Base-by-base conservation (phyloP, 2,329 filamentous ascomycete genomes). In the Pseudogymnoascus sp. region DNA sequence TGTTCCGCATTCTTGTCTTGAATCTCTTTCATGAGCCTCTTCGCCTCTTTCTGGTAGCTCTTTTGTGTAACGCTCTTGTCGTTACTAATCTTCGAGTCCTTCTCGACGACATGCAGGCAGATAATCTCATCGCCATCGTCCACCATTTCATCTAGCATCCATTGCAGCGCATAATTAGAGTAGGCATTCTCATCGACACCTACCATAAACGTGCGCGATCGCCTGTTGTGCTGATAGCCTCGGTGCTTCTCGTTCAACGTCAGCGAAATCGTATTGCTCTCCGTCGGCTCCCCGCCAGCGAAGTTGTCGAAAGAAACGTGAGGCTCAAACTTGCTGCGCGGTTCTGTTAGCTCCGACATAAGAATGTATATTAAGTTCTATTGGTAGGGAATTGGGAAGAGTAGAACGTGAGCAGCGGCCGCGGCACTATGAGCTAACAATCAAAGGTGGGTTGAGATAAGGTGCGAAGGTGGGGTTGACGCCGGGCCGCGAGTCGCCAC, bases 291-390 rank as follows among this genome's bases (percentile, higher is more conserved):
- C 65, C 83, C 83, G 61, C 85, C 85, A 64, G 83, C 78, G 69
- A 90, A 89, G 1, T 87, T 90, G 72, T 90, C 86, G 70, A 90
- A 90, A n/a, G 85, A 86, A 35, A 90, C 86, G 65, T 86, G 85
- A 43, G 81, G 79, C 62, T 85, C 79, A 71, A 88, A 90, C 61
- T 83, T 82, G 61, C 84, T 70, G 61, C 67, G 39, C 57, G 59
- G 57, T 22, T 37, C 67, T 35, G 62, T 61, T 14, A 58, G 57
- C 14, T 37, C 8, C 57, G 33, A 58, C 57, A 58, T 58, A 39
- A 58, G 57, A 37, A 25, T 16, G 33, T 58, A 58, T 3, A 58
- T 36, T 37, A 16, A 11, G 33, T 39, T 58, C 38, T 37, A 39
- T 30, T 37, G 36, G 22, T 36, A 37, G 57, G 25, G 57, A 58